Evolutionary conservation across 495 filamentous ascomycete species (phyloP).

Genomic region (Polyplosphaeria fusca): DNA sequence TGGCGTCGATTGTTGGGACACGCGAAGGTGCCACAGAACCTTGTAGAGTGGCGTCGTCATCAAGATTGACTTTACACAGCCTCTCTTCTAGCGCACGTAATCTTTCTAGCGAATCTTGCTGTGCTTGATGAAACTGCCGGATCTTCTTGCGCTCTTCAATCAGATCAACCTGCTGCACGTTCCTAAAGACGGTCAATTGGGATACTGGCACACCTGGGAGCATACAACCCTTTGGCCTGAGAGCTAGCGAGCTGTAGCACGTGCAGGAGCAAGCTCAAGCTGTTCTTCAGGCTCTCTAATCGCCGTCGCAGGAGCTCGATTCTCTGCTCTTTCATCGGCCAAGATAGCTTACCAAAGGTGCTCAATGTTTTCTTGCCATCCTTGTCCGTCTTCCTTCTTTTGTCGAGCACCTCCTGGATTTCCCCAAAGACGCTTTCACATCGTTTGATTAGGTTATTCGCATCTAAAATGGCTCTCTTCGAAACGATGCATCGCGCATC

Average conservation of each 20-base stretch:
- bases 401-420: constrained; percentile 24
- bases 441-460: constrained; percentile 21
- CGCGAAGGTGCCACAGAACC: constrained; percentile 11
- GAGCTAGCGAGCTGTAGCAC: constrained; percentile 22
- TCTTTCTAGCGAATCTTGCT: constrained; percentile 22
- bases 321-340: constrained; percentile 29
- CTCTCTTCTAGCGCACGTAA: constrained; percentile 17
- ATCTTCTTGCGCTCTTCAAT: constrained; percentile 23
- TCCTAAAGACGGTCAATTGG: background rate
- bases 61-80: constrained; percentile 11
- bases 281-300: constrained; percentile 27
- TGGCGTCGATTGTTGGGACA: constrained; percentile 9
- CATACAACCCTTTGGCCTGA: constrained; percentile 20
- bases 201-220: background rate
- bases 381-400: constrained; percentile 19
- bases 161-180: constrained; percentile 13
- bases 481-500: constrained; percentile 6
- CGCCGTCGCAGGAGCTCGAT: constrained; percentile 16
- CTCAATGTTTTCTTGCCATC: constrained; percentile 25
- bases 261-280: constrained; percentile 20
- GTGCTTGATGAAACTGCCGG: constrained; percentile 17
- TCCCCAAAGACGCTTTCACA: constrained; percentile 26
- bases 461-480: constrained; percentile 16
- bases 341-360: constrained; percentile 14
- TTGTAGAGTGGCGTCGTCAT: constrained; percentile 17